phyloP scores from a whole-genome alignment of 2,329 filamentous ascomycete genomes.

The Hypoxylon sp. region DNA sequence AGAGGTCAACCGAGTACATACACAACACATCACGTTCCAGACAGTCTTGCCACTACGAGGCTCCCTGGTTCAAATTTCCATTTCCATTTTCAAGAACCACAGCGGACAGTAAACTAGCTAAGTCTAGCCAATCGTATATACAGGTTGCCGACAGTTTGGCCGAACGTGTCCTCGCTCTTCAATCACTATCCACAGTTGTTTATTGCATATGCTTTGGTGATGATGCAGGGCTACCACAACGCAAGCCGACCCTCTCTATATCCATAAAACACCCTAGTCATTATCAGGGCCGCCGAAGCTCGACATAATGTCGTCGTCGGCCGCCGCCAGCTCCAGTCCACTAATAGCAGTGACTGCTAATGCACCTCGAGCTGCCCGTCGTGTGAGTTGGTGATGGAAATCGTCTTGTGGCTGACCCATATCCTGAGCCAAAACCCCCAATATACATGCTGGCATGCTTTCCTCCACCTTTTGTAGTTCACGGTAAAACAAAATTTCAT shows the following conservation, averaged over 20 bases:
- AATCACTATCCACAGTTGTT: slow-evolving; percentile 39
- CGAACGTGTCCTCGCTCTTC: slow-evolving; percentile 38
- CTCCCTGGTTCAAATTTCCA: slow-evolving; percentile 47
- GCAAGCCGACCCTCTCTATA: slow-evolving; percentile 38
- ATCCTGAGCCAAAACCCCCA: slow-evolving; percentile 37
- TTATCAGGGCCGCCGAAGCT: slow-evolving; percentile 36
- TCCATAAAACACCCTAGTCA: slow-evolving; percentile 39
- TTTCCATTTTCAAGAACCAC: slow-evolving; percentile 49
- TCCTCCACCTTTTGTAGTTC: slow-evolving; percentile 38
- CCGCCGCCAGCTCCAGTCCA: slow-evolving; percentile 29
- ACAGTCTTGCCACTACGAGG: slow-evolving; percentile 32
- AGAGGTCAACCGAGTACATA: slow-evolving; percentile 21
- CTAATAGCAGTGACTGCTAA: slow-evolving; percentile 39
- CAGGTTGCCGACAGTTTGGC: slow-evolving; percentile 46
- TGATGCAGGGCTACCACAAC: slow-evolving; percentile 37
- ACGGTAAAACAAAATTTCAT: slow-evolving; percentile 46
- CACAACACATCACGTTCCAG: slow-evolving; percentile 39
- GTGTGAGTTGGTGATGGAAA: slow-evolving; percentile 28
- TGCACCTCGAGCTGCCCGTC: slow-evolving; percentile 34
- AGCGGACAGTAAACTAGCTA: slow-evolving; percentile 38
- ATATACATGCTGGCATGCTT: slow-evolving; percentile 46
- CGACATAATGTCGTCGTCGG: slow-evolving; percentile 30
- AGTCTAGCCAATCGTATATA: slow-evolving; percentile 50
- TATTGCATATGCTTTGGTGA: slow-evolving; percentile 40
- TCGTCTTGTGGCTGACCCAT: slow-evolving; percentile 33